These are phyloP conservation scores for Ochetophila trinervis DNA, from an alignment of 306 rosid species.

Conservation along the genomic window DNA sequence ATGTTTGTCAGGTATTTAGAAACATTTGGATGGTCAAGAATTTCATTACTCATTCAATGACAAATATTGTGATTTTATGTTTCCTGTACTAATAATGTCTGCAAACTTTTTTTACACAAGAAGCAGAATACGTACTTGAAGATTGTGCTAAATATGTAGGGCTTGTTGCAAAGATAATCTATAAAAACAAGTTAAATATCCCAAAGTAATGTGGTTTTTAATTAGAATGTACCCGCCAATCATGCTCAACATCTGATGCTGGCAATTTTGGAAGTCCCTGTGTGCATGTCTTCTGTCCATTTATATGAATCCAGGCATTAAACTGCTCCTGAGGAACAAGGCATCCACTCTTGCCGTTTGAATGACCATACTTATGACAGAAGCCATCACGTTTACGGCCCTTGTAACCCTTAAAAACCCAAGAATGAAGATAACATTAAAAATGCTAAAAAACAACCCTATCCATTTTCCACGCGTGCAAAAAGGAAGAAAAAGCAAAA, in stretches of 20 bases:
- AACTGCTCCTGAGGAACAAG: conserved; percentile 69
- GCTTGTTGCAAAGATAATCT: neutral
- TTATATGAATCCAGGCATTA: conserved; percentile 70
- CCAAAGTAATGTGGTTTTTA: conserved; percentile 11
- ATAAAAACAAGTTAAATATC: conserved; percentile 6
- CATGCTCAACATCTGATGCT: conserved; percentile 43
- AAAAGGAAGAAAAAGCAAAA: neutral
- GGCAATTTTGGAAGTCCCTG: conserved; percentile 41
- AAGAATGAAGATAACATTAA: neutral
- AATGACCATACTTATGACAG: conserved; percentile 26
- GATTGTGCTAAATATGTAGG: neutral
- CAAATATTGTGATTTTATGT: too few species aligned
- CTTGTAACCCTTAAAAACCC: conserved; percentile 49
- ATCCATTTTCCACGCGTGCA: neutral
- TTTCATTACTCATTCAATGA: too few species aligned
- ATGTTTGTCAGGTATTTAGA: too few species aligned
- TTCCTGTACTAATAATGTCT: too few species aligned
- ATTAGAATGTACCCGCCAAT: conserved; percentile 55
- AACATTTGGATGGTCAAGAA: too few species aligned
- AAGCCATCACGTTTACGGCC: conserved; percentile 58
- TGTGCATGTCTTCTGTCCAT: conserved; percentile 42
- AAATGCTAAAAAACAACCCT: neutral
- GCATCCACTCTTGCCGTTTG: conserved; percentile 41
- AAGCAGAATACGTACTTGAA: neutral
- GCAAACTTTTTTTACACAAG: neutral